Evolutionary conservation across 805 yeast genomes (phyloP).

Genomic region (Clavispora carvajalis): DNA sequence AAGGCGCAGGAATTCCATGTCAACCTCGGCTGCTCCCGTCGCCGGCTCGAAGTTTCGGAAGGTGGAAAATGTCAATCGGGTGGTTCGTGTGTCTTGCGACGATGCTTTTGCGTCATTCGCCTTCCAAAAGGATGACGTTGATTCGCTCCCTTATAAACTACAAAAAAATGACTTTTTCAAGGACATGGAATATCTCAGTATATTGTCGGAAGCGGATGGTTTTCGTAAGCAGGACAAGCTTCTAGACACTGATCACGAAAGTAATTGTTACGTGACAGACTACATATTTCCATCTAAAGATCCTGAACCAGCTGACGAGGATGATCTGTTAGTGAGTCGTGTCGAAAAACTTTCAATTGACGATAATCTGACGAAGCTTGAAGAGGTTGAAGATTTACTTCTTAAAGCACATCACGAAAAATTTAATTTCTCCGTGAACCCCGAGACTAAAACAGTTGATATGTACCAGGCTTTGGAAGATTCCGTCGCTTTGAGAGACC

Average conservation of each 20-base stretch:
- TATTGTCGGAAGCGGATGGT: constrained; percentile 29
- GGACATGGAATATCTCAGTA: constrained; percentile 55
- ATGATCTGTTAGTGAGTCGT: background rate
- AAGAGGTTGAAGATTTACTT: constrained; percentile 15
- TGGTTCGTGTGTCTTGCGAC: constrained; percentile 63
- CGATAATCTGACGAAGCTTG: background rate
- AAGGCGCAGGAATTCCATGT: constrained; percentile 26
- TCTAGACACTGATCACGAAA: constrained; percentile 24
- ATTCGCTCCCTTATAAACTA: constrained; percentile 51
- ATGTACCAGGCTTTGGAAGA: constrained; percentile 10
- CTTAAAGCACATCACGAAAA: constrained; percentile 12
- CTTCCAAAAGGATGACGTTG: constrained; percentile 59
- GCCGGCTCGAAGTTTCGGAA: constrained; percentile 43
- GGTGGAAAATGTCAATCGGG: constrained; percentile 48
- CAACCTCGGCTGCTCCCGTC: constrained; percentile 23
- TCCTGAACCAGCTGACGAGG: constrained; percentile 4
- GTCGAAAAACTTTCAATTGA: background rate
- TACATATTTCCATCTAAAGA: constrained; percentile 21
- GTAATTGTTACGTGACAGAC: constrained; percentile 24
- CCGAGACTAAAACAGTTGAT: background rate
- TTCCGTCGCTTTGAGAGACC: constrained; percentile 4
- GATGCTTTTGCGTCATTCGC: constrained; percentile 61
- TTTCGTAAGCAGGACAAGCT: constrained; percentile 40
- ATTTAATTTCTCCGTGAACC: constrained; percentile 10
- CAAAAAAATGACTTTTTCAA: constrained; percentile 40